These are phyloP conservation scores for Thyridium curvatum DNA, from an alignment of 2,329 filamentous ascomycete genomes.

Conservation along the genomic window DNA sequence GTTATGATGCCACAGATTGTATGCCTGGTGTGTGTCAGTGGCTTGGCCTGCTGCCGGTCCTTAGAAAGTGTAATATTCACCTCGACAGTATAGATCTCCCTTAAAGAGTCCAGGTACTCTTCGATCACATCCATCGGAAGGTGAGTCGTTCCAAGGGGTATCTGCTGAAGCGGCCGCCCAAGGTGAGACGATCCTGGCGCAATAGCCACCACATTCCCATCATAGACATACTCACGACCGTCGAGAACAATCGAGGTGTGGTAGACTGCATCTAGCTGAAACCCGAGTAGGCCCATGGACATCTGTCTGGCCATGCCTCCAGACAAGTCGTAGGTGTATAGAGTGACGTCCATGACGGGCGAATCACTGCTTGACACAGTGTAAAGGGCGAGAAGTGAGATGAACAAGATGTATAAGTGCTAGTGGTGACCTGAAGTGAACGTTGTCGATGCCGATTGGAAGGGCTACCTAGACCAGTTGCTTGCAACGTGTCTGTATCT, in stretches of 20 bases:
- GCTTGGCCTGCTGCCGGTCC: background rate
- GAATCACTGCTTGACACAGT: too few relatives aligned
- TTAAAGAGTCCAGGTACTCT: slow-evolving; percentile 82
- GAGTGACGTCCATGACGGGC: slow-evolving; percentile 64
- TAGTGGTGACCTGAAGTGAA: too few relatives aligned
- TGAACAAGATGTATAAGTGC: too few relatives aligned
- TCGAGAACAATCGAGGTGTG: slow-evolving; percentile 86
- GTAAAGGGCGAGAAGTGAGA: too few relatives aligned
- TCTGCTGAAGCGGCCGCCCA: slow-evolving; percentile 70
- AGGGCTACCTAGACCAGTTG: too few relatives aligned
- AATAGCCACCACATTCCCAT: slow-evolving; percentile 79
- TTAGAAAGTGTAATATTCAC: slow-evolving; percentile 36
- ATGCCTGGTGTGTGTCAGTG: slow-evolving; percentile 47
- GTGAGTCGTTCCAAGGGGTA: slow-evolving; percentile 69
- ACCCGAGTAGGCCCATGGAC: slow-evolving; percentile 45
- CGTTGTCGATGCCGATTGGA: too few relatives aligned
- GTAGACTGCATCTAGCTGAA: slow-evolving; percentile 83
- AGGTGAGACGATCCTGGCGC: slow-evolving; percentile 79
- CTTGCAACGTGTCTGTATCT: too few relatives aligned
- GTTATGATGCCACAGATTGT: slow-evolving; percentile 86
- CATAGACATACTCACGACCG: slow-evolving; percentile 85
- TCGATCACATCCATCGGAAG: slow-evolving; percentile 75
- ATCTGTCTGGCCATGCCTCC: slow-evolving; percentile 48
- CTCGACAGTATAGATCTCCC: slow-evolving; percentile 74
- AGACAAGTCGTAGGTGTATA: slow-evolving; percentile 76